These are phyloP conservation scores for Musa troglodytarum DNA, from an alignment of 176 grass and related monocot genomes.

Conservation along the genomic window DNA sequence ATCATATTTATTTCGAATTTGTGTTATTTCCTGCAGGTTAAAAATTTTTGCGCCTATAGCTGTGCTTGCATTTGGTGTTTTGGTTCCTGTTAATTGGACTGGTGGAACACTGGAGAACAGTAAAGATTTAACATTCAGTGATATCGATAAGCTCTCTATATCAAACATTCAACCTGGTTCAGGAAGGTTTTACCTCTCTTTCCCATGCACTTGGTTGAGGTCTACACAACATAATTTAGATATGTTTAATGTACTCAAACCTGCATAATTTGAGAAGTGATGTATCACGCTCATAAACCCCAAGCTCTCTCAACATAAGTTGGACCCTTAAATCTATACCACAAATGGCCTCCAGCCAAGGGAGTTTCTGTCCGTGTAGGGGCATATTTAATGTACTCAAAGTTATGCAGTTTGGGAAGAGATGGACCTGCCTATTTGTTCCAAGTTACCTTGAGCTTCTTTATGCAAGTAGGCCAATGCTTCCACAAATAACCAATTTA, in stretches of 20 bases:
- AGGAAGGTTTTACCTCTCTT: slow-evolving; percentile 41
- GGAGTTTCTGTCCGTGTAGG: too few species aligned
- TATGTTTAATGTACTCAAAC: neutral
- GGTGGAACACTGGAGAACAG: slow-evolving; percentile 53
- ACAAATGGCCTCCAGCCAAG: neutral
- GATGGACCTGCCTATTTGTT: too few species aligned
- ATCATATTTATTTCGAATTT: slow-evolving; percentile 4
- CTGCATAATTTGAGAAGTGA: neutral
- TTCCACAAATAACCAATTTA: too few species aligned
- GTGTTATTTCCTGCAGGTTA: slow-evolving; percentile 46
- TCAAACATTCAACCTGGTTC: slow-evolving; percentile 86
- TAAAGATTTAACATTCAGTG: slow-evolving; percentile 46
- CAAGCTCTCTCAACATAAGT: neutral
- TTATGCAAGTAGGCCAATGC: too few species aligned
- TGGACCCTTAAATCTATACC: neutral
- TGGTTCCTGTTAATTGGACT: slow-evolving; percentile 86
- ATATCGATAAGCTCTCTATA: slow-evolving; percentile 96
- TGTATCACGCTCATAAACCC: neutral
- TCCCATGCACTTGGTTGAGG: neutral
- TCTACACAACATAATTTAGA: neutral
- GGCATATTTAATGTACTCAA: too few species aligned
- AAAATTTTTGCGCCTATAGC: slow-evolving; percentile 91
- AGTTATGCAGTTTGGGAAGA: too few species aligned
- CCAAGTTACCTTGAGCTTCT: too few species aligned
- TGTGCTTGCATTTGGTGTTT: slow-evolving; percentile 50